phyloP scores from a whole-genome alignment of 2,329 filamentous ascomycete species.

The Sarocladium oryzae region DNA sequence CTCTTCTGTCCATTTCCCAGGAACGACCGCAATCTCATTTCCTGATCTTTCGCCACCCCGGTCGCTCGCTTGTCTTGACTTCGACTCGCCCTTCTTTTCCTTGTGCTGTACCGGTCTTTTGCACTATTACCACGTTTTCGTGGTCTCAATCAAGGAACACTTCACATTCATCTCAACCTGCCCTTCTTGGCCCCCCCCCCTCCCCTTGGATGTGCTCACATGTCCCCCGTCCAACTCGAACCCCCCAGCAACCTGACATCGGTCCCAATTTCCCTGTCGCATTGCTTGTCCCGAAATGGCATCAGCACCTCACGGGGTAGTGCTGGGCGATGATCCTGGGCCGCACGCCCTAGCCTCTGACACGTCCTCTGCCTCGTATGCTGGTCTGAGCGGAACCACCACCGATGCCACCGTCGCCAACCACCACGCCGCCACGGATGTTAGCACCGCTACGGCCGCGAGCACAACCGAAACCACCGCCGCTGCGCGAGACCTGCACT shows the following conservation, averaged over 20 bases:
- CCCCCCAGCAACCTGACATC: constrained; percentile 4
- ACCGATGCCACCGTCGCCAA: constrained; percentile 3
- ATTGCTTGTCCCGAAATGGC: constrained; percentile 18
- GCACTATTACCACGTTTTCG: too few relatives aligned
- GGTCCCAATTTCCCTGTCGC: constrained; percentile 8
- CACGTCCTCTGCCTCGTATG: constrained; percentile 10
- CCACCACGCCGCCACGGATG: constrained; percentile 1
- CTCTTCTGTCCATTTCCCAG: constrained; percentile 3
- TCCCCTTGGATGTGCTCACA: constrained; percentile 2
- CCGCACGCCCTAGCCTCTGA: constrained; percentile 8
- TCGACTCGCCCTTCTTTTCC: constrained; percentile 3
- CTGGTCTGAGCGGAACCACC: constrained; percentile 10
- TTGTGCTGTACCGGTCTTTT: too few relatives aligned
- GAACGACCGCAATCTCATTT: constrained; percentile 6
- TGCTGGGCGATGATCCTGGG: constrained; percentile 5
- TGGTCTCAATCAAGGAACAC: too few relatives aligned
- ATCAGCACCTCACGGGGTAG: constrained; percentile 14
- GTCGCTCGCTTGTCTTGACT: not conserved
- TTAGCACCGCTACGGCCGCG: not conserved
- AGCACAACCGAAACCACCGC: not conserved
- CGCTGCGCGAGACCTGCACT: not conserved
- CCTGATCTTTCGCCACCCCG: constrained; percentile 1
- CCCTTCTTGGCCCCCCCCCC: not conserved
- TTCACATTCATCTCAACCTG: too few relatives aligned
- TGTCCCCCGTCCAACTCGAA: not conserved